Base-by-base conservation (phyloP, 2,329 filamentous ascomycete species). In the Dothistroma septosporum region DNA sequence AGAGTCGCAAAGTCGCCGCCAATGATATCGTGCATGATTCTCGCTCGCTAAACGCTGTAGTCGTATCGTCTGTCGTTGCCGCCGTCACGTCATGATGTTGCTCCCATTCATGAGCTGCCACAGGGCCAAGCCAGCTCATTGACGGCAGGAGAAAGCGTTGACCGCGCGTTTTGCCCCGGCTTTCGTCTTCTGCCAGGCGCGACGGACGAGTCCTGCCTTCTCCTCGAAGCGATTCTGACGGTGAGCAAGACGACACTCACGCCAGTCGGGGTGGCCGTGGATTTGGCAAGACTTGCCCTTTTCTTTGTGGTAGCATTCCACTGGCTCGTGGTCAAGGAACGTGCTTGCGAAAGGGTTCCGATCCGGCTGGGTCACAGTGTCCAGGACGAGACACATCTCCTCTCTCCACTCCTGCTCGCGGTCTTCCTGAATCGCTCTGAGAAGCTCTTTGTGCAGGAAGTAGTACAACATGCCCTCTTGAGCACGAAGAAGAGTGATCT, bases 181-280 rank as follows among this genome's bases (percentile, higher is more conserved):
- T 35, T 48, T 24, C n/a, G 8, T 12, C n/a, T 35, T 6, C 55
- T 33, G 41, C 41, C 14, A 49, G 8, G 11, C 6, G 11, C 11
- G 10, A 5, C 50, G 21, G 46, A 53, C 58, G 7, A 33, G 44
- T 3, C 37, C 57, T 46, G 61, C 50, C 9, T 61, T 60, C 28
- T 46, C 49, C 12, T 10, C 31, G 37, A 63, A 61, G 22, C 21
- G 49, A 2, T 31, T 28, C 4, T n/a, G 22, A 9, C 9, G 19
- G 2, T 56, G 58, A 12, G 28, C 4, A 9, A 53, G 56, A 14
- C 65, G 60, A 52, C 65, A 67, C 14, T 49, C 50, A 11, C 52
- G 32, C 65, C 65, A 67, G 55, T 67, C 61, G 4, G 59, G 47
- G 16, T 52, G 37, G 12, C 52, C 53, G 28, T 67, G 65, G 2